phyloP scores from a whole-genome alignment of 1,139 yeast species.

The Pichia sp. region DNA sequence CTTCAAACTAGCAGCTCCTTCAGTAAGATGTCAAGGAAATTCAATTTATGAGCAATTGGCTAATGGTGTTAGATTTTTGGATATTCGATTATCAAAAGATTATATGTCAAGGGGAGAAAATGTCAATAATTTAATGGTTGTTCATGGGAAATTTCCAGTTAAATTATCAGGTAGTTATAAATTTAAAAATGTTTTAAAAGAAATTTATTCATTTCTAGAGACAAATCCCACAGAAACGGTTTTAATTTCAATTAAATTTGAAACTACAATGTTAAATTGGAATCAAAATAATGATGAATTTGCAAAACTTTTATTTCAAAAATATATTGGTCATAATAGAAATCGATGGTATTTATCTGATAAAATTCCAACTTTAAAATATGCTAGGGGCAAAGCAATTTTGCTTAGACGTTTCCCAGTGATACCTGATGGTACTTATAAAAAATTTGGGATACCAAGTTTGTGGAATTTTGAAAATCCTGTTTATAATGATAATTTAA shows the following conservation, averaged over 20 bases:
- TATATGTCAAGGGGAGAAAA: conserved; percentile 35
- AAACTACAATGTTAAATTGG: conserved; percentile 60
- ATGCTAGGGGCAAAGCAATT: conserved; percentile 60
- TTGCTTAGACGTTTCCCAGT: conserved; percentile 70
- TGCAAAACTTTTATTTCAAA: conserved; percentile 57
- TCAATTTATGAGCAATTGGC: conserved; percentile 55
- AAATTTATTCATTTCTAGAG: conserved; percentile 53
- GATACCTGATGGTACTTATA: conserved; percentile 36
- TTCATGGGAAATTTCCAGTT: conserved; percentile 76
- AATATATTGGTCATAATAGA: conserved; percentile 44
- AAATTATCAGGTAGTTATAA: conserved; percentile 44
- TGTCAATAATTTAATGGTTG: conserved; percentile 55
- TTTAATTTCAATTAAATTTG: conserved; percentile 66
- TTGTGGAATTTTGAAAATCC: conserved; percentile 65
- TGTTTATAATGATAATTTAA: conserved; percentile 55
- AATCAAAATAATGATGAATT: conserved; percentile 59
- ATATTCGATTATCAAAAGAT: conserved; percentile 58
- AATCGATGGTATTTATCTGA: conserved; percentile 58
- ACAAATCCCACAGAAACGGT: conserved; percentile 54
- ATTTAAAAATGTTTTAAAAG: conserved; percentile 44
- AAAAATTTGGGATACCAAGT: conserved; percentile 61
- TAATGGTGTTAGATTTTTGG: conserved; percentile 70
- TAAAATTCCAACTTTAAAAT: conserved; percentile 52
- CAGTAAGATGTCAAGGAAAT: conserved; percentile 73
- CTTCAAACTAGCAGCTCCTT: conserved; percentile 60